Evolutionary conservation across 768 basidiomycete genomes (phyloP), one percentile per base, ranked within the genome.

Genomic region (Calocera viscosa): DNA sequence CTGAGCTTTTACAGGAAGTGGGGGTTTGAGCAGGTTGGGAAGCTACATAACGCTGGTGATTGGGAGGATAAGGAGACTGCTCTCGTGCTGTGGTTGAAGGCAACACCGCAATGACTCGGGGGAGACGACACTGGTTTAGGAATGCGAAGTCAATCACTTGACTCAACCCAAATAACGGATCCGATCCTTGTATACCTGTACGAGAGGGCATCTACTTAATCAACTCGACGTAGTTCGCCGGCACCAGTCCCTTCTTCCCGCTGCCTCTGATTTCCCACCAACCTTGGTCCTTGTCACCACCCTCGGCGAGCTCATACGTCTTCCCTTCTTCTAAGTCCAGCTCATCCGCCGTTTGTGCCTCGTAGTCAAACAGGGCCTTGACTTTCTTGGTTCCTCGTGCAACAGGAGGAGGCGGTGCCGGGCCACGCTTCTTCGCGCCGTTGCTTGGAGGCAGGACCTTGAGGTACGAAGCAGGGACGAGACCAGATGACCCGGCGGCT

Each of bases 381-480:
- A 92, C 93, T 30, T 64, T 49, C 65, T 43, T 40, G 26, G 33
- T 38, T 66, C 26, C 53, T 24, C 35, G 35, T 7, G 38, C 43
- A n/a, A 33, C 76, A 77, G 64, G 71, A 69, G 64, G 68, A 68
- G 60, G 66, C 63, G 64, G 70, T 66, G 35, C 68, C 67, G 32
- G 69, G 43, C 64, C 70, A 65, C 40, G 70, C 68, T 30, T 63
- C 64, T n/a, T 68, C 16, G 67, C 67, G 65, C 66, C 38, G 32
- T 64, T 70, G 63, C 40, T 69, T 12, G 60, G 74, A 63, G 77
- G 76, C 63, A 74, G 74, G 26, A 76, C 69, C 70, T 83, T 80
- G 64, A 91, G 74, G 78, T 92, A 92, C 26, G 89, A 85, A n/a
- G 88, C 88, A n/a, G 91, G 91, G 12, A 91, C 85, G 41, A 92